Base-by-base conservation (phyloP, 1,284 basidiomycete genomes). In the Cryptococcus hybrid region DNA sequence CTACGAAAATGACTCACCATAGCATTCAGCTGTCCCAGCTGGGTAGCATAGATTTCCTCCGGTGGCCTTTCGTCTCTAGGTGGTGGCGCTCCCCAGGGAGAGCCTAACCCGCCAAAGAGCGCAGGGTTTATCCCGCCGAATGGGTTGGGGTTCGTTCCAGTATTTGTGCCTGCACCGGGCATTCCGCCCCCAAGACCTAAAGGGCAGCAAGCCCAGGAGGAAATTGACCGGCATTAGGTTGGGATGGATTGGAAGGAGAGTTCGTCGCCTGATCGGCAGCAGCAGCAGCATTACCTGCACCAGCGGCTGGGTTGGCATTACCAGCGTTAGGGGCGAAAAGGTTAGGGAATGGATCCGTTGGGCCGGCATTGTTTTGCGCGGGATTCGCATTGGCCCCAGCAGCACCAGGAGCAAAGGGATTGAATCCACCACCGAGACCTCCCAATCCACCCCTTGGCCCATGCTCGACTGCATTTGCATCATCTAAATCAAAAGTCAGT, bases 11-110 rank as follows among this genome's bases (percentile, higher is more conserved):
- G n/a, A 67, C 69, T 66, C 43, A 72, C 73, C 77, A 78, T 78
- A 47, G 66, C 74, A 48, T 74, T 76, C 61, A 78, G 57, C 60
- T 75, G 76, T 36, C 74, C 70, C 9, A 93, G 79, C 73, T 93
- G 90, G 11, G 88, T 85, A 68, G 92, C 88, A 82, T 90, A 95
- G 54, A 91, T 81, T 79, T 93, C 92, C 74, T 94, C 92, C 3
- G 90, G 86, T 9, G 88, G 83, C 67, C 90, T 80, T 3, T 84
- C 79, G 71, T 92, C 89, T 40, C 64, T 58, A 12, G 75, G 73
- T 3, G 71, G 63, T n/a, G 71, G 57, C 3, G 68, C 58, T 3
- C 70, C 74, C 40, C 61, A 58, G 7, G 56, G 67, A 13, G 67
- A 68, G 34, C 61, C 60, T 52, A 62, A 60, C 39, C 58, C 62